phyloP scores from a whole-genome alignment of 306 rosid species.

The Quercus aquifolioides region DNA sequence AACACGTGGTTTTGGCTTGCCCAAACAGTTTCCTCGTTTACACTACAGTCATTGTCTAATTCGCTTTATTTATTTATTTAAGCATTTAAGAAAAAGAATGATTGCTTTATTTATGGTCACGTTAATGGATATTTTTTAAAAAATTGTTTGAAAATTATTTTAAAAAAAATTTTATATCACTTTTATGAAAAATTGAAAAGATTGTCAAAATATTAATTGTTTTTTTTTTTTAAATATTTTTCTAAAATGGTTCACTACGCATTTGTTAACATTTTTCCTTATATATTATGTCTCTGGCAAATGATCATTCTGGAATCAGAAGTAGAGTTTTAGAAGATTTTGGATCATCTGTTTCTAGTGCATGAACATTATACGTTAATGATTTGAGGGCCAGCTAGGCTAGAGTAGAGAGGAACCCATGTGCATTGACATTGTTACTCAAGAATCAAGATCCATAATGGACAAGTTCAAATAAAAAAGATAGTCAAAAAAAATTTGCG shows the following conservation, averaged over 20 bases:
- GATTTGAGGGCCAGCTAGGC: constrained; percentile 16
- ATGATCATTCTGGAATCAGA: constrained; percentile 33
- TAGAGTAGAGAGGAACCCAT: not conserved
- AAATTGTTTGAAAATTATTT: too few species aligned
- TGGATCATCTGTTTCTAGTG: constrained; percentile 36
- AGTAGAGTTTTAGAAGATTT: constrained; percentile 16
- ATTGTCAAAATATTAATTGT: too few species aligned
- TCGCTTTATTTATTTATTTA: not conserved
- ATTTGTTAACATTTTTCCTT: not conserved
- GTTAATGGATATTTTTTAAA: too few species aligned
- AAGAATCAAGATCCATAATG: not conserved
- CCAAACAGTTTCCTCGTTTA: not conserved
- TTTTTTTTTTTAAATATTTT: too few species aligned
- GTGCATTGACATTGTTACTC: not conserved
- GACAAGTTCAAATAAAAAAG: not conserved
- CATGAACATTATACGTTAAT: constrained; percentile 12
- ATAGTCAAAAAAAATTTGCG: not conserved
- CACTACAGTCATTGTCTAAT: not conserved
- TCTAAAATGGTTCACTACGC: too few species aligned
- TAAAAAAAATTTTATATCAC: too few species aligned
- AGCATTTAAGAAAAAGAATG: not conserved
- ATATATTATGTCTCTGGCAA: not conserved
- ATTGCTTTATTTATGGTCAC: not conserved
- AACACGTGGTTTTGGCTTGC: constrained; percentile 14
- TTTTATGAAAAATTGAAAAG: too few species aligned